Percentiles rank a stretch among this genome's conserved stretches.
Conservation (phyloP, 2,329 filamentous ascomycete species). For the Colletotrichum scovillei region DNA sequence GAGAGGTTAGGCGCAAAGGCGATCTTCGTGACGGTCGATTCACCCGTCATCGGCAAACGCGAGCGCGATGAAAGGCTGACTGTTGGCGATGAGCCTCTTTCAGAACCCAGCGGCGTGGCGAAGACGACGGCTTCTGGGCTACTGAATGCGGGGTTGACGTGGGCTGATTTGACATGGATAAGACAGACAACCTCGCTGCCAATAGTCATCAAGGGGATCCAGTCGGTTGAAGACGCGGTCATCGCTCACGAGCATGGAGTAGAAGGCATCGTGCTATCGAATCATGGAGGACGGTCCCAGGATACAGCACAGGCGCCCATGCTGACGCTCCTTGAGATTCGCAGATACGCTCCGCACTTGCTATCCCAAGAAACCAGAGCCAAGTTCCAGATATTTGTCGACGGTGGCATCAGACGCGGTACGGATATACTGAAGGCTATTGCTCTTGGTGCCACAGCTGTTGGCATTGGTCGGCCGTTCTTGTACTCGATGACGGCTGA, state of each 20-base stretch:
- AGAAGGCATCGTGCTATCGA: constrained; percentile 76
- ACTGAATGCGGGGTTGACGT: constrained; percentile 67
- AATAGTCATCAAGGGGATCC: constrained; percentile 76
- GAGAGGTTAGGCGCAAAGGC: constrained; percentile 58
- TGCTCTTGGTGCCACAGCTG: constrained; percentile 70
- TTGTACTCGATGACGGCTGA: constrained; percentile 65
- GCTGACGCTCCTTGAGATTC: constrained; percentile 49
- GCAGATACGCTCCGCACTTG: constrained; percentile 55
- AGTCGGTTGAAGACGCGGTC: constrained; percentile 71
- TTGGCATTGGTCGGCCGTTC: constrained; percentile 77
- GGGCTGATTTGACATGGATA: constrained; percentile 75
- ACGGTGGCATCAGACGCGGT: constrained; percentile 73
- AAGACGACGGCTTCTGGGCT: constrained; percentile 65
- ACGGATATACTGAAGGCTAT: constrained; percentile 78
- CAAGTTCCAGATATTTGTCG: constrained; percentile 66
- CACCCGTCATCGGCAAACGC: constrained; percentile 66
- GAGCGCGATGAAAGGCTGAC: constrained; percentile 58
- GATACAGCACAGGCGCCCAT: constrained; percentile 52
- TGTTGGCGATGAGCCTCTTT: constrained; percentile 55
- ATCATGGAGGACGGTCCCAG: constrained; percentile 73
- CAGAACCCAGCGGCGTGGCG: constrained; percentile 52
- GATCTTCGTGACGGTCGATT: constrained; percentile 69
- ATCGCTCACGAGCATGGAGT: constrained; percentile 68
- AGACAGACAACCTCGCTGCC: constrained; percentile 60
- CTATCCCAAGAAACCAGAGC: constrained; percentile 47